Evolutionary conservation across 257 asterid species (phyloP).

Genomic region (Thymus mandschuricus): DNA sequence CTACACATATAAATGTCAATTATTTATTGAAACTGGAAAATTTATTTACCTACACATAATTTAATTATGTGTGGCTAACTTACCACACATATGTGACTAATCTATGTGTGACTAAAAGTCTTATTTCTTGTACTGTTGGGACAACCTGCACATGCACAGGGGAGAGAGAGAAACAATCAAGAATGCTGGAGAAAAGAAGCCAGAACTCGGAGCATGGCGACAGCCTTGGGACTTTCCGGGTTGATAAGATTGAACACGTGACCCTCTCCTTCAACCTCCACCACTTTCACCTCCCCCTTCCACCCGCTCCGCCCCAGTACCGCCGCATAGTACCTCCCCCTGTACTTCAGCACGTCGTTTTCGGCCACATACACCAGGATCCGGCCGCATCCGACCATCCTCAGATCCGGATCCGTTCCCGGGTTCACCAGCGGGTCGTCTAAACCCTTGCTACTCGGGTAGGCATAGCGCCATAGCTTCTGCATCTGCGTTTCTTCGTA

Average conservation of each 20-base stretch:
- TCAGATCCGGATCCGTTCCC: constrained; percentile 40
- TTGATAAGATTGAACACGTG: constrained; percentile 41
- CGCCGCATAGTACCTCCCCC: constrained; percentile 42
- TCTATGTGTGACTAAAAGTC: too few relatives aligned
- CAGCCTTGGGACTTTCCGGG: constrained; percentile 32
- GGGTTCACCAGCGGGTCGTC: constrained; percentile 63
- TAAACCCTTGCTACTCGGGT: constrained; percentile 53
- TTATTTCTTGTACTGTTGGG: too few relatives aligned
- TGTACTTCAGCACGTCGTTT: constrained; percentile 41
- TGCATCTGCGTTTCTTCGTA: constrained; percentile 23
- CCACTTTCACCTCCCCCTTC: constrained; percentile 41
- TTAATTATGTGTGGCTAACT: too few relatives aligned
- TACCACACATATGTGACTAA: too few relatives aligned
- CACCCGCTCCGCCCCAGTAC: constrained; percentile 44
- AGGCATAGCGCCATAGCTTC: constrained; percentile 44
- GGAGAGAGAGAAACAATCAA: not conserved
- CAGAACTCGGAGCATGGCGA: constrained; percentile 28
- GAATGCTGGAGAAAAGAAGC: constrained; percentile 41
- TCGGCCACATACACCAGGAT: constrained; percentile 46
- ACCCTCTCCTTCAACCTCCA: constrained; percentile 43
- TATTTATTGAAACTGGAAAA: too few relatives aligned
- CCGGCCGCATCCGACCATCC: constrained; percentile 36
- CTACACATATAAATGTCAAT: too few relatives aligned
- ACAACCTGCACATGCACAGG: too few relatives aligned
- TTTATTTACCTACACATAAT: too few relatives aligned